Conservation (phyloP, 2,329 filamentous ascomycete genomes). For the Dactylellina drechsleri region DNA sequence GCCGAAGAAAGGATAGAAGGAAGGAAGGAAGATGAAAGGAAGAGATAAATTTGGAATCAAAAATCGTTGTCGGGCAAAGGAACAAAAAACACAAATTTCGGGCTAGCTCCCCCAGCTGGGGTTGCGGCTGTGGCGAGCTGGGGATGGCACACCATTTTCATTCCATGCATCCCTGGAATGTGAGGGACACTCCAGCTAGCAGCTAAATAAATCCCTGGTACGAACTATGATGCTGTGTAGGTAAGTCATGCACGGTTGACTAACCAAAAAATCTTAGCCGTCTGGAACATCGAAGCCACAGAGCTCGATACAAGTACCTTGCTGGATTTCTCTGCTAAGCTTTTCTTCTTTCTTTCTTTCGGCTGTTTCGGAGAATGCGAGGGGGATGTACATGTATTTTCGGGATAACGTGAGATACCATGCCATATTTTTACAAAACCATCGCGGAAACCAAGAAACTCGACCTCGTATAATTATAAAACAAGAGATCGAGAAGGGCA, state of each 20-base stretch:
- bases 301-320: background rate
- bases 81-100: slow-evolving; percentile 27
- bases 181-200: too few relatives aligned
- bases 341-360: too few relatives aligned
- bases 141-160: background rate
- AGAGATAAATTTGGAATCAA: slow-evolving; percentile 39
- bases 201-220: too few relatives aligned
- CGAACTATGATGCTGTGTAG: too few relatives aligned
- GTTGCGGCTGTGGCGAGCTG: slow-evolving; percentile 30
- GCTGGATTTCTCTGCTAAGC: background rate
- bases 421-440: too few relatives aligned
- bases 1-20: too few relatives aligned
- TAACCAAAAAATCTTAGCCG: too few relatives aligned
- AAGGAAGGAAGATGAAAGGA: too few relatives aligned
- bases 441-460: too few relatives aligned
- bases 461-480: background rate
- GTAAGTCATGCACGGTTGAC: too few relatives aligned
- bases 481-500: background rate
- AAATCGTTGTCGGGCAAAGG: background rate
- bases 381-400: background rate
- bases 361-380: slow-evolving; percentile 47
- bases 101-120: background rate
- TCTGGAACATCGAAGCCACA: slow-evolving; percentile 3
- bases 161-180: background rate
- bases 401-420: slow-evolving; percentile 42